Evolutionary conservation across 768 basidiomycete genomes (phyloP).

Genomic region (Rickenella mellea): DNA sequence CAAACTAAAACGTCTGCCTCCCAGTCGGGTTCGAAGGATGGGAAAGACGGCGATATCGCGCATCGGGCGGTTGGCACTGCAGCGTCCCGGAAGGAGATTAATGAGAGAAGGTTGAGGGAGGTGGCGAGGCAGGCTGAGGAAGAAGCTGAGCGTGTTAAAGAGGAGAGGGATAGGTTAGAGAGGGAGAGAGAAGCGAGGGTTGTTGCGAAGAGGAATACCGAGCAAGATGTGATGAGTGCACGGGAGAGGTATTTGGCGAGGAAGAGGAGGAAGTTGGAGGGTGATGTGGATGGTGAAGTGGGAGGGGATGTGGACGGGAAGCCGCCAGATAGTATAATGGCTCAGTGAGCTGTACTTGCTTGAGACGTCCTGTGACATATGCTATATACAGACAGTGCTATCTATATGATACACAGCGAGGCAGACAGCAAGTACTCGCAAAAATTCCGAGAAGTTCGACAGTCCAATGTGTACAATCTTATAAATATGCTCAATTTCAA

Average conservation of each 20-base stretch:
- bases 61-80: conserved; percentile 82
- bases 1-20: conserved; percentile 13
- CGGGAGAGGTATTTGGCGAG: conserved; percentile 67
- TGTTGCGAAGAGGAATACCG: conserved; percentile 68
- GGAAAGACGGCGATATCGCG: conserved; percentile 26
- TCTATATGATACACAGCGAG: too few relatives aligned
- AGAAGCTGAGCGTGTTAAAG: conserved; percentile 50
- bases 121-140: conserved; percentile 72
- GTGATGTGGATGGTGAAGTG: conserved; percentile 12
- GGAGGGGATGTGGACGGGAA: conserved; percentile 4
- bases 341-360: too few relatives aligned
- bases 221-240: conserved; percentile 64
- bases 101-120: conserved; percentile 72
- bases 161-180: conserved; percentile 50
- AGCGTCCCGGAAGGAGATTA: conserved; percentile 72
- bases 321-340: too few relatives aligned
- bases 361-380: too few relatives aligned
- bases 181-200: conserved; percentile 56
- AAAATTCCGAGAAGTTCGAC: too few relatives aligned
- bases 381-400: too few relatives aligned
- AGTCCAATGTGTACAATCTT: too few relatives aligned
- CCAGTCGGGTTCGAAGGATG: conserved; percentile 11
- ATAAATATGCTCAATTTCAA: too few relatives aligned
- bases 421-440: too few relatives aligned
- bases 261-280: conserved; percentile 70